Evolutionary conservation across 345 rosid species (phyloP).

Genomic region (Citrus trifoliata): DNA sequence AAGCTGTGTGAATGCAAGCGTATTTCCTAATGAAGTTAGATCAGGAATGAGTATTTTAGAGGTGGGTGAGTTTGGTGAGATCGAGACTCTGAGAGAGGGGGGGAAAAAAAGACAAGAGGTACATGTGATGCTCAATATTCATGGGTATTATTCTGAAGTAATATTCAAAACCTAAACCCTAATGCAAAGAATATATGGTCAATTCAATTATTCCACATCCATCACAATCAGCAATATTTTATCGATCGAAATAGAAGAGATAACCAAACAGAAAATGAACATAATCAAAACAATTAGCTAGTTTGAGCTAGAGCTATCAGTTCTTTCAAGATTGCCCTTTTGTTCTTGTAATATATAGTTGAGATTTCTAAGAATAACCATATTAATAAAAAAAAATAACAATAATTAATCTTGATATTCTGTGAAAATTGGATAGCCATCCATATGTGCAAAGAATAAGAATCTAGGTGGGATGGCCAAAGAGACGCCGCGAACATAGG

Average conservation of each 20-base stretch:
- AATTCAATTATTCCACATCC: neutral
- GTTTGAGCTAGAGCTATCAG: neutral
- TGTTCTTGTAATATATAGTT: neutral
- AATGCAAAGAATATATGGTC: neutral
- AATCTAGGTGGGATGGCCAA: conserved; percentile 24
- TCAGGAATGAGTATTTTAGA: neutral
- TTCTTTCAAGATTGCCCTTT: neutral
- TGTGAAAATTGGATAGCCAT: neutral
- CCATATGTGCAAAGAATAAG: too few relatives aligned
- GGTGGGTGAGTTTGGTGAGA: neutral
- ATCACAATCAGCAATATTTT: neutral
- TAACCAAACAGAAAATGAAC: neutral
- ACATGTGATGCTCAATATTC: neutral
- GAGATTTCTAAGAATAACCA: too few relatives aligned
- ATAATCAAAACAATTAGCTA: neutral
- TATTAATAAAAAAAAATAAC: too few relatives aligned
- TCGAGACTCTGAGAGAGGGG: neutral
- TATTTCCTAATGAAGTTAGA: neutral
- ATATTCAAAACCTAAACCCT: neutral
- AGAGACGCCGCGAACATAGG: conserved; percentile 63
- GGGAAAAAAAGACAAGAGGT: neutral
- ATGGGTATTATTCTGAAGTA: neutral
- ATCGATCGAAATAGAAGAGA: neutral
- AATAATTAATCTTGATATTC: conserved; percentile 1
- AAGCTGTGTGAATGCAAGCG: neutral